phyloP scores from a whole-genome alignment of 1,284 basidiomycete genomes.

The Sporisorium iseilematis-ciliati region DNA sequence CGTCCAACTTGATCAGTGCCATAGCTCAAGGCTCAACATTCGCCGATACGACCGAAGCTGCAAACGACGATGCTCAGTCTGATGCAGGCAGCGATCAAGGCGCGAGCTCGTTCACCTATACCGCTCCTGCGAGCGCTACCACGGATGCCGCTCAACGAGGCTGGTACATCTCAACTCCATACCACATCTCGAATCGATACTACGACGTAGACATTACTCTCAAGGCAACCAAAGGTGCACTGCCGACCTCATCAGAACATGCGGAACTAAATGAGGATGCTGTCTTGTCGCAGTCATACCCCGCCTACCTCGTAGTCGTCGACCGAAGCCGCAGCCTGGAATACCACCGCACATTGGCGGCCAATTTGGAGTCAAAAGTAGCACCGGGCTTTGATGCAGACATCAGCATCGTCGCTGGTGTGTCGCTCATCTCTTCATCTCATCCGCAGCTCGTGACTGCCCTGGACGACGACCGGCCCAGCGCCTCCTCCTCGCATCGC shows the following conservation, averaged over 20 bases:
- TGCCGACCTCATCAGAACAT: neutral
- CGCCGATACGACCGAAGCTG: neutral
- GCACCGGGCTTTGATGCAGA: slow-evolving; percentile 33
- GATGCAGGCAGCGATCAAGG: slow-evolving; percentile 33
- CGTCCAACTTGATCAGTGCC: slow-evolving; percentile 38
- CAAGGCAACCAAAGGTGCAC: slow-evolving; percentile 28
- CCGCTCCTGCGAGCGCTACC: slow-evolving; percentile 4
- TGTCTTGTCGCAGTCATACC: slow-evolving; percentile 18
- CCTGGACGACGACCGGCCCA: slow-evolving; percentile 15
- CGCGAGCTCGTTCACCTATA: slow-evolving; percentile 42
- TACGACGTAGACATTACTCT: slow-evolving; percentile 56
- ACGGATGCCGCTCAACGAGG: neutral
- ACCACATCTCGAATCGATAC: slow-evolving; percentile 61
- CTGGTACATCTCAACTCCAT: slow-evolving; percentile 34
- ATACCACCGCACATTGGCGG: slow-evolving; percentile 20
- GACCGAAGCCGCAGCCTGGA: slow-evolving; percentile 32
- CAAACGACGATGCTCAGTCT: neutral
- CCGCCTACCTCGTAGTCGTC: slow-evolving; percentile 44
- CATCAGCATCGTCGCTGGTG: slow-evolving; percentile 42
- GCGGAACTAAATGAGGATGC: neutral
- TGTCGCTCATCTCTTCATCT: slow-evolving; percentile 18
- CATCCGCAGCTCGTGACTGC: slow-evolving; percentile 18
- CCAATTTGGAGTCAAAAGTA: slow-evolving; percentile 21
- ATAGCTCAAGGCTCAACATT: slow-evolving; percentile 37
- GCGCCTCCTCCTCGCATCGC: neutral